These are phyloP conservation scores for Solanum neorickii DNA, from an alignment of 257 asterid genomes.

Conservation along the genomic window DNA sequence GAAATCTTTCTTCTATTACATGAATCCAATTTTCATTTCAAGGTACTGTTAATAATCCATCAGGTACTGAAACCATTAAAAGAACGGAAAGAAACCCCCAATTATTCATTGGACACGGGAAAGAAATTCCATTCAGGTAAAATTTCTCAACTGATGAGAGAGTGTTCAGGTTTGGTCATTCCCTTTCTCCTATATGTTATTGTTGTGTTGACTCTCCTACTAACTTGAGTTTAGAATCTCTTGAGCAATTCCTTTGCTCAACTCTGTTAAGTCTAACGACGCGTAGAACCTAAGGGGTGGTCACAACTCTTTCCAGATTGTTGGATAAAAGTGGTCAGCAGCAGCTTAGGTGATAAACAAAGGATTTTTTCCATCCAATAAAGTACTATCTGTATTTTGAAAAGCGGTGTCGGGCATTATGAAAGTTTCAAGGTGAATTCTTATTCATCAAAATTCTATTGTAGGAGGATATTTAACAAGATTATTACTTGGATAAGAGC, in stretches of 20 bases:
- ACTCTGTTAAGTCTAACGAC: neutral
- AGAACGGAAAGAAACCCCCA: neutral
- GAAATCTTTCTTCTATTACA: neutral
- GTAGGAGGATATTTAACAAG: neutral
- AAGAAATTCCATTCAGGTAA: neutral
- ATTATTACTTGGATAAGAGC: neutral
- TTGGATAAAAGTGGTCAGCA: neutral
- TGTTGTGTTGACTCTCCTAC: neutral
- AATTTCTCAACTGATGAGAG: neutral
- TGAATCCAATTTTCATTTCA: neutral
- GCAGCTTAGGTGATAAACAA: neutral
- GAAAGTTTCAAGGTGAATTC: neutral
- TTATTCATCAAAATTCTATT: neutral
- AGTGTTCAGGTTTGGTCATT: neutral
- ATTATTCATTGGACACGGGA: neutral
- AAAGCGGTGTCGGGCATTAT: neutral
- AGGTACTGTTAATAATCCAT: neutral
- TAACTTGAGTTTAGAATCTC: neutral
- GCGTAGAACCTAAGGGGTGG: neutral
- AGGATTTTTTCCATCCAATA: neutral
- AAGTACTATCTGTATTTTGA: neutral
- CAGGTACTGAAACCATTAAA: neutral
- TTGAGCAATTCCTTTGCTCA: neutral
- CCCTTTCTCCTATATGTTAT: neutral
- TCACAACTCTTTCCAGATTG: neutral